These are phyloP conservation scores for Euphrasia confusa DNA, from an alignment of 257 asterid species.

Conservation along the genomic window DNA sequence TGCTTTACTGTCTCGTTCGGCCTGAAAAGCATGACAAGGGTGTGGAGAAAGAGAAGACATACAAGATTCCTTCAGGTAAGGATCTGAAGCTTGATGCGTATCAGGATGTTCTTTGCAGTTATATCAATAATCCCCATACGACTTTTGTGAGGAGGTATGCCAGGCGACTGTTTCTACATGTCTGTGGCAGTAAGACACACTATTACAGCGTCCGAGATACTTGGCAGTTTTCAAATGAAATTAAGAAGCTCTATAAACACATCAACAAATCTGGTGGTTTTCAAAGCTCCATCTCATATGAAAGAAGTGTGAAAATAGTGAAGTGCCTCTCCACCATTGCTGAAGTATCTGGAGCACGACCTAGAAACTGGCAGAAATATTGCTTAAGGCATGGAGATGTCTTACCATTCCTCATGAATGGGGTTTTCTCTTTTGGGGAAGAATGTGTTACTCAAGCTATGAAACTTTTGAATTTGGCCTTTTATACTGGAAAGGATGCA, in stretches of 20 bases:
- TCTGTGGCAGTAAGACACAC: conserved; percentile 96
- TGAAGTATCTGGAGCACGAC: conserved; percentile 92
- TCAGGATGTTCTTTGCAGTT: conserved; percentile 96
- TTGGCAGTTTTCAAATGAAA: conserved; percentile 93
- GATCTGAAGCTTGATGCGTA: conserved; percentile 95
- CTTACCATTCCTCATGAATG: conserved; percentile 74
- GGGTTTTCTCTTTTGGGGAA: conserved; percentile 84
- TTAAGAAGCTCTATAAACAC: conserved; percentile 85
- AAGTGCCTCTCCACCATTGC: conserved; percentile 84
- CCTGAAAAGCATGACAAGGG: conserved; percentile 98
- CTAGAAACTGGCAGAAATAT: conserved; percentile 98
- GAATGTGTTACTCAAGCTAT: conserved; percentile 84
- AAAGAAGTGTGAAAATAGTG: conserved; percentile 92
- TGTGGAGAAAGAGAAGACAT: conserved; percentile 79
- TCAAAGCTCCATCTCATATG: conserved; percentile 79
- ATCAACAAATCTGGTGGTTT: conserved; percentile 90
- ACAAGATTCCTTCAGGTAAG: conserved; percentile 56
- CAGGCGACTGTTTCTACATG: conserved; percentile 90
- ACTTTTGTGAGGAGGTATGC: conserved; percentile 88
- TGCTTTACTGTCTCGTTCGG: conserved; percentile 89
- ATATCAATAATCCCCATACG: conserved; percentile 89
- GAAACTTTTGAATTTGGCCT: conserved; percentile 85
- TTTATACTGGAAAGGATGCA: conserved; percentile 77
- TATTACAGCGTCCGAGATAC: conserved; percentile 92
- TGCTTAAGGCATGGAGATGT: conserved; percentile 79